Evolutionary conservation across 257 asterid species (phyloP), one percentile per base, ranked within the genome.

Genomic region (Osmanthus fragrans): DNA sequence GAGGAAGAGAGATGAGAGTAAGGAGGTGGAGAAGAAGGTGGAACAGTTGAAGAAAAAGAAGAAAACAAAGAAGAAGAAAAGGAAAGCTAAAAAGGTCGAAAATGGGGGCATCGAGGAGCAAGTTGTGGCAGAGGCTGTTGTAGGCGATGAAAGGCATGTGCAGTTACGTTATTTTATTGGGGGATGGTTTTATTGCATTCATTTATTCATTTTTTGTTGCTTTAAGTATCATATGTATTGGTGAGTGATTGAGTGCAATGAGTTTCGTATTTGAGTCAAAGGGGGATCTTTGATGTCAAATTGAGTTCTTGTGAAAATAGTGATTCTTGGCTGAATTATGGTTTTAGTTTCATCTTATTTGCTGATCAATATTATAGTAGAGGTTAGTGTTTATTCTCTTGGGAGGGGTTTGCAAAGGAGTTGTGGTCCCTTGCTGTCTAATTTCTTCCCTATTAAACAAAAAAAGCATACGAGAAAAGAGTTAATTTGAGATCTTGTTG

Each of bases 1-100:
- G 70, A 84, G 87, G 86, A 86, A 80, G 85, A 88, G 87, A 84
- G 89, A 51, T 27, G 86, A 82, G 74, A 82, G 71, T 25, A 81
- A 82, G 73, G 82, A 71, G 34, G 42, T 70, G 49, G 76, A 60
- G 86, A 82, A 71, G 77, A 79, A 65, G 71, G 80, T 79, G 32
- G 36, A 76, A 23, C 71, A 78, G 40, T 40, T 37, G 80, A 82
- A 82, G 79, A 85, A 87, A 77, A 86, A 81, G 64, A 84, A 79
- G 76, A 86, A 82, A 19, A 73, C 29, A 19, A 84, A 76, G 70
- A 82, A 80, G 32, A 82, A 60, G 71, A 74, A 83, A 79, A 74
- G 63, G 40, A 78, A 69, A 64, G 77, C 12, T 54, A 56, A 74
- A 68, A 76, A 45, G 70, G 72, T 32, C 72, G 82, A 70, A 42